Evolutionary conservation across 2,329 filamentous ascomycete species (phyloP), one percentile per base, ranked within the genome.

Genomic region (Hypoxylon sp.): DNA sequence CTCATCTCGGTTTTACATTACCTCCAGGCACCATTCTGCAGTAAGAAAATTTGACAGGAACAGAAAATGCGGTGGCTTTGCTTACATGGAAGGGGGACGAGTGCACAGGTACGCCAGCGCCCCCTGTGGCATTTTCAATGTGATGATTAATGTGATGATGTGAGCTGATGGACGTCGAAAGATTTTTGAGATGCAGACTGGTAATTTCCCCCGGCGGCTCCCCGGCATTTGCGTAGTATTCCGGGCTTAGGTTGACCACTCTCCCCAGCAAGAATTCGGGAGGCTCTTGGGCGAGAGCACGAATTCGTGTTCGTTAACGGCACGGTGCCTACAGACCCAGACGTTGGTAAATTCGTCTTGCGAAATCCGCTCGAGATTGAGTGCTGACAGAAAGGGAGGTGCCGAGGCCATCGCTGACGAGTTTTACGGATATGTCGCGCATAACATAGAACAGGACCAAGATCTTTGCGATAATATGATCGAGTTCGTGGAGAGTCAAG

Each of bases 131-230:
- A 32, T 53, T 53, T 45, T 60, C 44, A 11, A 56, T 52, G 54
- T 44, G 20, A n/a, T n/a, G n/a, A n/a, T n/a, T n/a, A n/a, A n/a
- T n/a, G n/a, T n/a, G n/a, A n/a, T n/a, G n/a, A 28, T 38, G 20
- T 55, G 46, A 63, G 26, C 55, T 59, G 57, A 67, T 33, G 45
- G 26, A 20, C 45, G 40, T 44, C 62, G 46, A 54, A 58, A 73
- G 72, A 74, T 73, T 56, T 74, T 74, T 55, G 71, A 74, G 63
- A 72, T 73, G 69, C 71, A 73, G 52, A 74, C 71, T 18, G 70
- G 72, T 73, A 40, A 67, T 51, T 16, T 49, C 38, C 38, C 53
- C 36, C 16, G 36, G 36, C 11, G 24, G 40, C 48, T 55, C 33
- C 44, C 24, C 20, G 33, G 30, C 12, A 33, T 42, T 26, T 53